These are phyloP conservation scores for Jackrogersella minutella DNA, from an alignment of 495 filamentous ascomycete genomes.

Conservation along the genomic window DNA sequence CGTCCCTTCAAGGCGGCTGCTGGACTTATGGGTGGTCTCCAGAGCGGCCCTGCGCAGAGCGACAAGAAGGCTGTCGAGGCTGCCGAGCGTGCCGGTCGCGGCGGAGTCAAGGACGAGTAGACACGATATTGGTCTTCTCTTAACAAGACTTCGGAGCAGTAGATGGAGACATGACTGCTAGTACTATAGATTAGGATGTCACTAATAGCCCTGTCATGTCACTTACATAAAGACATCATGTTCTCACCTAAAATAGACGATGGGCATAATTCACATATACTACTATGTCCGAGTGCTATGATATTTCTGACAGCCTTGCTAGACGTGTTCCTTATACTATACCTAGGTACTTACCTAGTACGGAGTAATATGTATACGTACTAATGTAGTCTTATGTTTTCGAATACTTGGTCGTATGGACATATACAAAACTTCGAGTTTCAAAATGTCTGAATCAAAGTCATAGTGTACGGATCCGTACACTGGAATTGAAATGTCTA, in stretches of 20 bases:
- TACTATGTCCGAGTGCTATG: background rate
- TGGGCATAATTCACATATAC: background rate
- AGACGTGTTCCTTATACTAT: no score
- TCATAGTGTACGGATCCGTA: no score
- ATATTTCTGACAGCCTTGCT: background rate
- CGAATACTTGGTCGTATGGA: no score
- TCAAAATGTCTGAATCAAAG: no score
- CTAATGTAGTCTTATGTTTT: no score
- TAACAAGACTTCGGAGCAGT: constrained; percentile 11
- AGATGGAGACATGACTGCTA: no score
- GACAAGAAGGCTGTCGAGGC: constrained; percentile 95
- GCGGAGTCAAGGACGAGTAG: constrained; percentile 92
- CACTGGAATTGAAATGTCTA: no score
- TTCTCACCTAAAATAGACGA: constrained; percentile 10
- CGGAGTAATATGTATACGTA: no score
- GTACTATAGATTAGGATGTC: background rate
- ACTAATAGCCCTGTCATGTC: background rate
- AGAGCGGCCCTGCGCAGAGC: constrained; percentile 78
- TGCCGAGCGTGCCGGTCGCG: constrained; percentile 84
- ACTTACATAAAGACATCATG: background rate
- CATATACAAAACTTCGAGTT: no score
- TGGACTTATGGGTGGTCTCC: constrained; percentile 78
- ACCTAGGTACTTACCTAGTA: no score
- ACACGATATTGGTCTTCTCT: constrained; percentile 16
- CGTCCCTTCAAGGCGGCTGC: constrained; percentile 89